A percentile compares a stretch with the other conserved stretches of the same genome.
Conservation (phyloP, 371 early-diverging fungal genomes). For the Rhizopus microsporus region DNA sequence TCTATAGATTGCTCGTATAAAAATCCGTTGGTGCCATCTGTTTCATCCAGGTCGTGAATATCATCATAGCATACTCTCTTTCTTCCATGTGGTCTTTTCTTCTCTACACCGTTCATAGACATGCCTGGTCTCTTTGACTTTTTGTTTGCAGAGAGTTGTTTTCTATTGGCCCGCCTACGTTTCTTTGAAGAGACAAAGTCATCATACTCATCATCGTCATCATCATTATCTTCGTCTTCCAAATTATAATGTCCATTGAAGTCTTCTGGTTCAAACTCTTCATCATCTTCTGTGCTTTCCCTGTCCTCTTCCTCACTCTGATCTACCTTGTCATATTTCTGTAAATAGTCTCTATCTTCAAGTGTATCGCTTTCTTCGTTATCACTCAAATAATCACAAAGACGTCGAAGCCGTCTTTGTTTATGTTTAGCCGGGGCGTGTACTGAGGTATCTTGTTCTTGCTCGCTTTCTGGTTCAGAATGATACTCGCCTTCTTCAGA, state of each 20-base stretch:
- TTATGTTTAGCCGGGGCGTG: neutral
- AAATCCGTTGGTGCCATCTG: too few relatives aligned
- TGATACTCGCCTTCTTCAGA: slow-evolving; percentile 38
- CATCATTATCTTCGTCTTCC: neutral
- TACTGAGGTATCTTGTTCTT: slow-evolving; percentile 4
- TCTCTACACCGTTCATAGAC: slow-evolving; percentile 15
- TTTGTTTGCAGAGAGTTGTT: neutral
- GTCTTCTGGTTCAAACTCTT: slow-evolving; percentile 18
- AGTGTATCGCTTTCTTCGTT: slow-evolving; percentile 29
- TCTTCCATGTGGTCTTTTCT: slow-evolving; percentile 5
- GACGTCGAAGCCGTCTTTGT: slow-evolving; percentile 23
- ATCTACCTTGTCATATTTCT: slow-evolving; percentile 34
- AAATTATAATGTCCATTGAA: too few relatives aligned
- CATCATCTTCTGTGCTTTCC: slow-evolving; percentile 17
- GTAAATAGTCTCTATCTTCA: slow-evolving; percentile 49
- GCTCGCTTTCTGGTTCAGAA: slow-evolving; percentile 24
- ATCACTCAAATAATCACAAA: slow-evolving; percentile 58
- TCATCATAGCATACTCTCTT: neutral
- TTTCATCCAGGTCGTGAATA: too few relatives aligned
- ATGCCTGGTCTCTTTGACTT: neutral
- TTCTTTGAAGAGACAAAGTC: slow-evolving; percentile 8
- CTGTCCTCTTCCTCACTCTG: slow-evolving; percentile 36
- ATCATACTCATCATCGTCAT: slow-evolving; percentile 30
- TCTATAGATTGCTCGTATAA: slow-evolving; percentile 14
- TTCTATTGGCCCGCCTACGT: slow-evolving; percentile 10